Percentiles rank a stretch among this genome's conserved stretches.
phyloP scores from a whole-genome alignment of 2,329 filamentous ascomycete genomes.

The Pezicula neosporulosa region DNA sequence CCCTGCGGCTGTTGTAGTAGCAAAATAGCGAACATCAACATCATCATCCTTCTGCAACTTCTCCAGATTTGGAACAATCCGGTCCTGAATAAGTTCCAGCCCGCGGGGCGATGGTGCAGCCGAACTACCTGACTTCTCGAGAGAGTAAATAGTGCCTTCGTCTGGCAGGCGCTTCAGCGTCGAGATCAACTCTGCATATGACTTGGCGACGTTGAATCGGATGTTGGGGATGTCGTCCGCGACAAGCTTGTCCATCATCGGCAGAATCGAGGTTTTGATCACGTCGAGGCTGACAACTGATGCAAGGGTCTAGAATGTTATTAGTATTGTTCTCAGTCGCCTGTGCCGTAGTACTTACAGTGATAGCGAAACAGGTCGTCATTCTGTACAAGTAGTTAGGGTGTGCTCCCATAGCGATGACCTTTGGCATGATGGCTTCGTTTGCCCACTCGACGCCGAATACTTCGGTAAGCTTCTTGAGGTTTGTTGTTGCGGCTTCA shows the following conservation, averaged over 20 bases:
- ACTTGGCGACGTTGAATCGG: conserved; percentile 98
- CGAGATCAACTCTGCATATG: conserved; percentile 84
- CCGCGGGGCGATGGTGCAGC: conserved; percentile 64
- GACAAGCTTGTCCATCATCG: conserved; percentile 93
- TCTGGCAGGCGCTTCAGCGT: conserved; percentile 90
- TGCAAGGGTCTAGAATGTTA: conserved; percentile 71
- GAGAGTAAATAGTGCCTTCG: conserved; percentile 77
- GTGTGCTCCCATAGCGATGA: conserved; percentile 97
- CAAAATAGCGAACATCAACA: conserved; percentile 97
- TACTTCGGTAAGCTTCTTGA: conserved; percentile 98
- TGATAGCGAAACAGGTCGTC: conserved; percentile 99
- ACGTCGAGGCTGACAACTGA: conserved; percentile 91
- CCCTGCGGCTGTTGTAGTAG: conserved; percentile 80
- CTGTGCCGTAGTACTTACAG: conserved; percentile 58
- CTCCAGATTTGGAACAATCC: conserved; percentile 84
- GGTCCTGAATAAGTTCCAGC: conserved; percentile 77
- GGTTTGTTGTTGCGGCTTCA: conserved; percentile 93
- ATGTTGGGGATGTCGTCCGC: conserved; percentile 97
- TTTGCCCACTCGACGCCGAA: conserved; percentile 98
- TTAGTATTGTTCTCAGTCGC: conserved; percentile 19
- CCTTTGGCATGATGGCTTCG: conserved; percentile 96
- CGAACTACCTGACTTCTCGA: conserved; percentile 73
- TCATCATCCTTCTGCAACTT: conserved; percentile 97
- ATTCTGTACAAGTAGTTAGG: conserved; percentile 99
- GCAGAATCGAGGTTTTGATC: conserved; percentile 88